Evolutionary conservation across 2,329 filamentous ascomycete genomes (phyloP), one percentile per base, ranked within the genome.

Genomic region (Cladosporium sp.): DNA sequence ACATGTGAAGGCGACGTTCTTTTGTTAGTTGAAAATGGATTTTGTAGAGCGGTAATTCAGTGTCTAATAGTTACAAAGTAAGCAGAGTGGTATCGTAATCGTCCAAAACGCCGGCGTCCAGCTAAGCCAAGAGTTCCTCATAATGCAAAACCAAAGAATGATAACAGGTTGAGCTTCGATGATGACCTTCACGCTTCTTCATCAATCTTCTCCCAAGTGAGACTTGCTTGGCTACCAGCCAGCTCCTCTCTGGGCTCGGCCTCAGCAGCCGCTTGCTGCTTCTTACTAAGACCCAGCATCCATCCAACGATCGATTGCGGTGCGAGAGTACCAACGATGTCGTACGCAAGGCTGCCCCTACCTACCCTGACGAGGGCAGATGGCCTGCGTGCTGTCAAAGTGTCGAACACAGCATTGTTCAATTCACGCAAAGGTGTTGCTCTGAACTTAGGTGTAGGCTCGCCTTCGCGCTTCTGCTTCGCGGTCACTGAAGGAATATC

Each of bases 321-420:
- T 22, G 89, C 82, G 84, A 88, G 93, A 39, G 84, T 83, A 5
- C 92, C 94, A 7, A 97, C 88, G 30, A 97, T 81, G 39, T 90
- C 89, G 73, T 97, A 97, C 0, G 92, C 80, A 58, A 88, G 81
- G 52, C 91, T 90, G 6, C 94, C 94, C 54, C 92, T 84, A 1
- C 94, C 94, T 15, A 97, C 88, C 59, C 90, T 87, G 64, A 93
- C 84, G 1, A 89, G 83, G 37, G 83, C 78, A 49, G 78, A 79
- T 25, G 81, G 83, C 51, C 72, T 71, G 65, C 83, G 83, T 43
- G 84, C 82, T 63, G 90, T 87, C 57, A 97, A 83, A 36, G 94
- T 90, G 71, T 97, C 93, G 71, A 97, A 95, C 9, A 99, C 88
- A 2, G 89, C 87, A 69, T 91, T 88, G 74, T 97, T 90, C 57